phyloP scores from a whole-genome alignment of 495 filamentous ascomycete genomes.

The Penicillium goetzii region DNA sequence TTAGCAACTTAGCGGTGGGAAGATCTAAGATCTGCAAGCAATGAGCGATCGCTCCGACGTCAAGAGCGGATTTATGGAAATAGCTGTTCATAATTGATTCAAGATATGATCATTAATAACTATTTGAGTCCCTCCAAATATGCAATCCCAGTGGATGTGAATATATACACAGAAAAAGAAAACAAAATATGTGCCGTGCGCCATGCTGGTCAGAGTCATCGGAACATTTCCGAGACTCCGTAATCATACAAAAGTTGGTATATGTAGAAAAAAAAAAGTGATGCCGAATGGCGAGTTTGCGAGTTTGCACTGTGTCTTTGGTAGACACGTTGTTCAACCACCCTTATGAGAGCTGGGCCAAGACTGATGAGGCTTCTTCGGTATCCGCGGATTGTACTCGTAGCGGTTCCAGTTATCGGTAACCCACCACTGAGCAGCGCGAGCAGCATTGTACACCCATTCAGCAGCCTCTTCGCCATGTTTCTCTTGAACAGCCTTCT shows the following conservation, averaged over 20 bases:
- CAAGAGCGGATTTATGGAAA: neutral
- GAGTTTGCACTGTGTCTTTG: neutral
- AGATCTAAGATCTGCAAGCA: neutral
- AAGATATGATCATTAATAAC: slow-evolving; percentile 8
- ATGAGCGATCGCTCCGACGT: neutral
- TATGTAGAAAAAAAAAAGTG: neutral
- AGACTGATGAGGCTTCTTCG: slow-evolving; percentile 11
- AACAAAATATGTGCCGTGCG: slow-evolving; percentile 22
- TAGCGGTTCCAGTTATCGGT: slow-evolving; percentile 34
- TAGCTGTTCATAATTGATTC: neutral
- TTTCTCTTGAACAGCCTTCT: slow-evolving; percentile 27
- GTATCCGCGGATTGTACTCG: slow-evolving; percentile 16
- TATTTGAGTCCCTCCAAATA: slow-evolving; percentile 7
- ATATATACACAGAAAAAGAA: slow-evolving; percentile 1
- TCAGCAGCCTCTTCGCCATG: slow-evolving; percentile 42
- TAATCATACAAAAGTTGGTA: slow-evolving; percentile 17
- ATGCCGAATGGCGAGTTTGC: neutral
- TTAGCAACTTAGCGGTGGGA: neutral
- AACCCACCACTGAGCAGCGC: slow-evolving; percentile 45
- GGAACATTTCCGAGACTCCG: slow-evolving; percentile 5
- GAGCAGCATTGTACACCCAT: slow-evolving; percentile 44
- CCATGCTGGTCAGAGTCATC: slow-evolving; percentile 24
- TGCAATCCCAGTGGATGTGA: neutral
- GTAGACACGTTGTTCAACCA: neutral
- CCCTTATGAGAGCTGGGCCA: slow-evolving; percentile 8